Conservation (phyloP, 768 basidiomycete species). For the Amanita thiersii region DNA sequence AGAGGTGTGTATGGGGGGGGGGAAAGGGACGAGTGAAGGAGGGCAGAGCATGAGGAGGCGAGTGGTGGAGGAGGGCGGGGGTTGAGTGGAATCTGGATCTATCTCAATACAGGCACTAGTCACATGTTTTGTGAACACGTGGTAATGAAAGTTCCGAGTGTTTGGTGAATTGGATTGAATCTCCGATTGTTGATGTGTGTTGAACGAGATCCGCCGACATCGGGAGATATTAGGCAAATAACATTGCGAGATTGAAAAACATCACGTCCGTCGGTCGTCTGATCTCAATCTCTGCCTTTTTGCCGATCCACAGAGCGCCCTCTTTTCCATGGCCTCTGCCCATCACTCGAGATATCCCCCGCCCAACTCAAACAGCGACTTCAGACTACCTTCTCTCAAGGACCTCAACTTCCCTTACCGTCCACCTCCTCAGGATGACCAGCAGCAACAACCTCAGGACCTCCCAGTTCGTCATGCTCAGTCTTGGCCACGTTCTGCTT, state of each 20-base stretch:
- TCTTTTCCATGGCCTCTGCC: slow-evolving; percentile 38
- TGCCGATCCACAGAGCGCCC: slow-evolving; percentile 21
- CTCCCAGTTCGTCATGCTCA: slow-evolving; percentile 13
- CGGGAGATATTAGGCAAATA: slow-evolving; percentile 51
- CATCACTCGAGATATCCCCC: slow-evolving; percentile 36
- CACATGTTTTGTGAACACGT: not conserved
- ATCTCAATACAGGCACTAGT: not conserved
- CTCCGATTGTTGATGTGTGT: slow-evolving; percentile 10
- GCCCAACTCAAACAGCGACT: slow-evolving; percentile 31
- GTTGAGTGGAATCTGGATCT: not conserved
- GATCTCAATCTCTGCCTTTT: slow-evolving; percentile 32
- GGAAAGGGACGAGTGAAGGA: no score
- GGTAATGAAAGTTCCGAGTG: not conserved
- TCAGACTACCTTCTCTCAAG: slow-evolving; percentile 65
- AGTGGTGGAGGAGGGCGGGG: not conserved
- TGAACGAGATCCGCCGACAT: slow-evolving; percentile 52
- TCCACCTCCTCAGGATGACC: slow-evolving; percentile 17
- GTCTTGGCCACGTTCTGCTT: slow-evolving; percentile 21
- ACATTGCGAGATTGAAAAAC: slow-evolving; percentile 34
- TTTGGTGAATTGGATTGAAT: slow-evolving; percentile 5
- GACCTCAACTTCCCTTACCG: slow-evolving; percentile 54
- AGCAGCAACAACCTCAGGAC: slow-evolving; percentile 15
- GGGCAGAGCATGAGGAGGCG: no score
- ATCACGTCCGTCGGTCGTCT: slow-evolving; percentile 22
- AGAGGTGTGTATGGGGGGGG: no score